Percentiles rank a stretch among this genome's conserved stretches.
Evolutionary conservation across 176 grass and related monocot species (phyloP).

Genomic region (Coix lacrymajobi): DNA sequence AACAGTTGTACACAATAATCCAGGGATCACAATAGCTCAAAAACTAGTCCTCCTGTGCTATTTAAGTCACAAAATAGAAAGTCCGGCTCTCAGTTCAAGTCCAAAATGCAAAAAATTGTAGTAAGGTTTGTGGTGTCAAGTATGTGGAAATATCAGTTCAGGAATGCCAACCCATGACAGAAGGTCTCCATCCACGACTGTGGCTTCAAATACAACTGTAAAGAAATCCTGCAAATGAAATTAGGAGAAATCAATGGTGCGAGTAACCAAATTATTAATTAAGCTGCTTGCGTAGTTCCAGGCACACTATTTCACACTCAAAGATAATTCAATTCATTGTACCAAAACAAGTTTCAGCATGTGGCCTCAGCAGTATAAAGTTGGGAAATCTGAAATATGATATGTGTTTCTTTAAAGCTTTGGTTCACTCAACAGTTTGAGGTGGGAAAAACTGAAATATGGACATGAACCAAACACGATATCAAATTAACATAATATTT

Average conservation of each 20-base stretch:
- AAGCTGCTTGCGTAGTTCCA: neutral
- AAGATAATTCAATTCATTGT: neutral
- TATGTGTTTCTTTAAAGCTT: neutral
- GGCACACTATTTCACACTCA: neutral
- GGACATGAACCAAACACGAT: neutral
- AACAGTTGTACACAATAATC: neutral
- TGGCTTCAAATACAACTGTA: constrained; percentile 41
- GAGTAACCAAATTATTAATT: neutral
- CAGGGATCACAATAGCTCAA: neutral
- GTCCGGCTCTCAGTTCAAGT: neutral
- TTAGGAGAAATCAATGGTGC: neutral
- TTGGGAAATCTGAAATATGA: neutral
- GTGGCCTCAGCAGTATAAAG: neutral
- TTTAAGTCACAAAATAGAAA: neutral
- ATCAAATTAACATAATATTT: neutral
- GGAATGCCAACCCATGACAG: constrained; percentile 55
- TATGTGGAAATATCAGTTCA: neutral
- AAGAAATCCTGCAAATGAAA: constrained; percentile 56
- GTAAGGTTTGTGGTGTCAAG: neutral
- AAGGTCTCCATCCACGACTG: constrained; percentile 63
- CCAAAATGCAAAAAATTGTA: neutral
- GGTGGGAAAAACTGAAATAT: neutral
- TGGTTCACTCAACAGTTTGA: neutral
- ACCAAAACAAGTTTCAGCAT: neutral
- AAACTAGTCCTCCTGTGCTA: neutral